Evolutionary conservation across 331 rosid species (phyloP), one percentile per base, ranked within the genome.

Genomic region (Pyrus hybrid): DNA sequence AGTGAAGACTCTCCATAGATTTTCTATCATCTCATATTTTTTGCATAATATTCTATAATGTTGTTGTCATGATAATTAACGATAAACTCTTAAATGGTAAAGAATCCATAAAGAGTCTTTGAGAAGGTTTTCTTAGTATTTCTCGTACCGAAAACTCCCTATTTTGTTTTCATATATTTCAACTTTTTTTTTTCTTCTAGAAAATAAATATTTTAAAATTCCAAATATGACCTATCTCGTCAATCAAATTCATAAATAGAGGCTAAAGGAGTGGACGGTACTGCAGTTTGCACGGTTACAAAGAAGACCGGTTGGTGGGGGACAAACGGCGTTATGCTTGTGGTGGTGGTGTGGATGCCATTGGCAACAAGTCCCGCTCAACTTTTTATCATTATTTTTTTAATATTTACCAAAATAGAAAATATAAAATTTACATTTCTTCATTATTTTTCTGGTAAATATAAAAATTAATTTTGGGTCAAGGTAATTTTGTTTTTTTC

Each of bases 281-380:
- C 77, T 43, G 12, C 37, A 37, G 72, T 11, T 33, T 72, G 64
- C 63, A 37, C 76, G 58, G 77, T 4, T 2, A 28, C 28, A 5
- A 23, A 51, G 53, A 64, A 49, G 85, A 37, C 60, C 71, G 79
- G 83, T 79, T 81, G 89, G 89, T 88, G 86, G 89, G 89, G 63
- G 84, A 83, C 90, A 73, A 77, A 83, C 83, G 83, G 77, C 74
- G 84, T 84, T 88, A 53, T 62, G 69, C 49, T 30, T 54, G 70
- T 74, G 56, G 56, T 49, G 8, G 18, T 72, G 12, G 6, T 32
- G 77, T 72, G 66, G 73, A 76, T 37, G 43, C 43, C 43, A 35
- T 8, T 62, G 2, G 66, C 66, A 12, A 62, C 11, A 26, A 26
- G 20, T 29, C 64, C 63, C 4, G 29, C 17, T 62, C 67, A 25